phyloP scores from a whole-genome alignment of 1,284 basidiomycete genomes.

The Melampsora larici-populina region DNA sequence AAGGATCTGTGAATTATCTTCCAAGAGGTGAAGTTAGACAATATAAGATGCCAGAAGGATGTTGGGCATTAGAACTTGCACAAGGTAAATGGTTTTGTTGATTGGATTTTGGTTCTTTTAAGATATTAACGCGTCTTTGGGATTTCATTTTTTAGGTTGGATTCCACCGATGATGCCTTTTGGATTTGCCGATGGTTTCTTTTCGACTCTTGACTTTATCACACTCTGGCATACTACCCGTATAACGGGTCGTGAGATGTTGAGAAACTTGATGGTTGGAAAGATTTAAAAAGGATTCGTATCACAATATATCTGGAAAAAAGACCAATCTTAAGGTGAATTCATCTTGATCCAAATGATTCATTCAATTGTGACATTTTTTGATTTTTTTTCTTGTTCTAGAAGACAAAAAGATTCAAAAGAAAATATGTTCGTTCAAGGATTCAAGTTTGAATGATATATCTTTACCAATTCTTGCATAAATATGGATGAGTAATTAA shows the following conservation, averaged over 20 bases:
- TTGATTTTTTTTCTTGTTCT: too few relatives aligned
- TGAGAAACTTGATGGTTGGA: constrained; percentile 73
- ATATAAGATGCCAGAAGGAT: constrained; percentile 94
- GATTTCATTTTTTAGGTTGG: constrained; percentile 50
- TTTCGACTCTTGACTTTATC: constrained; percentile 81
- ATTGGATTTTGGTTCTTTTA: not conserved
- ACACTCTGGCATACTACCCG: constrained; percentile 75
- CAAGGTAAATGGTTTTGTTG: constrained; percentile 62
- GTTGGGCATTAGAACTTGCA: constrained; percentile 92
- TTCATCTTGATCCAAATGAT: too few relatives aligned
- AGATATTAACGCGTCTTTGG: not conserved
- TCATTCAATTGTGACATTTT: too few relatives aligned
- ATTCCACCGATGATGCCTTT: constrained; percentile 66
- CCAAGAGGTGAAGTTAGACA: constrained; percentile 82
- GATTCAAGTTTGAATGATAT: too few relatives aligned
- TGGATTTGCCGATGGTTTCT: constrained; percentile 78
- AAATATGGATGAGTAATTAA: too few relatives aligned
- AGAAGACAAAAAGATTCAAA: too few relatives aligned
- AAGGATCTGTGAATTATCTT: constrained; percentile 80
- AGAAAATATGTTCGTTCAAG: too few relatives aligned
- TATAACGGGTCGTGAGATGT: constrained; percentile 78
- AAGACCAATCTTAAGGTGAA: too few relatives aligned
- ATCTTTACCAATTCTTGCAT: too few relatives aligned
- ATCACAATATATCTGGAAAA: too few relatives aligned
- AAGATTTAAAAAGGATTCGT: constrained; percentile 74